Conservation (phyloP, 176 grass and related monocot species). For the Guadua angustifolia region DNA sequence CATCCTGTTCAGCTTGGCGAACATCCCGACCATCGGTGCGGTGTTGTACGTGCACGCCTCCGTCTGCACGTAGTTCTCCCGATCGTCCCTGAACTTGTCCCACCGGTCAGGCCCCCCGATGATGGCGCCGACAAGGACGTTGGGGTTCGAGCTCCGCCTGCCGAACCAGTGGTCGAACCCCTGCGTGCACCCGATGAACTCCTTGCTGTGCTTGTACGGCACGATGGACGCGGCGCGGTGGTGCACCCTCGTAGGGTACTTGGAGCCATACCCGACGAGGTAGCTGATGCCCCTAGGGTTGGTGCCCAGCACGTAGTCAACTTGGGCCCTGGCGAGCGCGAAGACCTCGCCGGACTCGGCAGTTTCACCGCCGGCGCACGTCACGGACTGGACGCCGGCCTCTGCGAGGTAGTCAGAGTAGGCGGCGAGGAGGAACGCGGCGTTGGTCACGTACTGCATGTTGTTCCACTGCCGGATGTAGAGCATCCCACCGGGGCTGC, state of each 20-base stretch:
- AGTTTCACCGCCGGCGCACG: conserved; percentile 35
- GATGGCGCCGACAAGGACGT: conserved; percentile 59
- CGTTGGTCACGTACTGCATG: conserved; percentile 83
- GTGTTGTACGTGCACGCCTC: conserved; percentile 64
- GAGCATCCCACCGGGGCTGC: conserved; percentile 70
- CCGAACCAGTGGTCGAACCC: conserved; percentile 72
- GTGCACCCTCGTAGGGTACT: conserved; percentile 57
- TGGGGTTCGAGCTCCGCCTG: conserved; percentile 49
- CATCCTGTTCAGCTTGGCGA: conserved; percentile 60
- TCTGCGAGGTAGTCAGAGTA: conserved; percentile 55
- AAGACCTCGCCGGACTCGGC: conserved; percentile 30
- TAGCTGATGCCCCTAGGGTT: conserved; percentile 66
- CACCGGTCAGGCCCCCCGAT: conserved; percentile 46
- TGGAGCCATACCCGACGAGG: conserved; percentile 57
- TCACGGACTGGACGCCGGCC: conserved; percentile 2
- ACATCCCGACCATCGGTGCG: conserved; percentile 57
- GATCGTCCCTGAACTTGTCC: conserved; percentile 57
- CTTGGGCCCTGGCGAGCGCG: conserved; percentile 47
- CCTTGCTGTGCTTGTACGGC: conserved; percentile 65
- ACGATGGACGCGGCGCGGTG: conserved; percentile 69
- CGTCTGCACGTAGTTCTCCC: conserved; percentile 62
- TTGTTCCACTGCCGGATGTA: conserved; percentile 88
- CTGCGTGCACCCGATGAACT: conserved; percentile 62
- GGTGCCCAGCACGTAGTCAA: conserved; percentile 63
- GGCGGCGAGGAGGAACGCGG: conserved; percentile 56